These are phyloP conservation scores for Dalbergia cultrata DNA, from an alignment of 306 rosid species.

Conservation along the genomic window DNA sequence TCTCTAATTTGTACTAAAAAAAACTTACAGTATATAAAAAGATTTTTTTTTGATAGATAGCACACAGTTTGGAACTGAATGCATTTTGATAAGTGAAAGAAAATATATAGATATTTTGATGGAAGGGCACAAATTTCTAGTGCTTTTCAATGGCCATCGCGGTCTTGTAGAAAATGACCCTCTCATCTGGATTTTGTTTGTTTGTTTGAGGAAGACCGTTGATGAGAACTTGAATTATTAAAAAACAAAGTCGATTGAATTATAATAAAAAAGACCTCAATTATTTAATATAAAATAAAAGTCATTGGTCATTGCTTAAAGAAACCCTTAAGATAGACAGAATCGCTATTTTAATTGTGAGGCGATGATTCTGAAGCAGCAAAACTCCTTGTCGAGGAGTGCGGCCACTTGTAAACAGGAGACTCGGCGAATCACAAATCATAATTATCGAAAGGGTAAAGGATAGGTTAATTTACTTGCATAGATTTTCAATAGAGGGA, in stretches of 20 bases:
- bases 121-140: conserved; percentile 8
- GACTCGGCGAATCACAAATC: conserved; percentile 32
- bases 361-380: conserved; percentile 36
- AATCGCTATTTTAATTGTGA: not conserved
- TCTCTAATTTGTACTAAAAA: not conserved
- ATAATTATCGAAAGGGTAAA: not conserved
- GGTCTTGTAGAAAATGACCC: conserved; percentile 25
- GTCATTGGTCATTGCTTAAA: conserved; percentile 9
- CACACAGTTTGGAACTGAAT: conserved; percentile 16
- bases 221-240: not conserved
- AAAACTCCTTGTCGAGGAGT: conserved; percentile 5
- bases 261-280: conserved; percentile 3
- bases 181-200: not conserved
- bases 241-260: not conserved
- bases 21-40: not conserved
- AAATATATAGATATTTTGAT: conserved; percentile 9
- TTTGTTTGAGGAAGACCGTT: conserved; percentile 23
- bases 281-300: conserved; percentile 20
- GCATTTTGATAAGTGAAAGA: not conserved
- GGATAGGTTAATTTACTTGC: too few relatives aligned
- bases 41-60: not conserved
- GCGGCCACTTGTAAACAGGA: conserved; percentile 31
- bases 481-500: too few relatives aligned
- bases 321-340: conserved; percentile 16
- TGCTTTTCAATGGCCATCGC: conserved; percentile 30